Evolutionary conservation across 768 basidiomycete genomes (phyloP), one percentile per base, ranked within the genome.

Genomic region (Boletus barrowsii): DNA sequence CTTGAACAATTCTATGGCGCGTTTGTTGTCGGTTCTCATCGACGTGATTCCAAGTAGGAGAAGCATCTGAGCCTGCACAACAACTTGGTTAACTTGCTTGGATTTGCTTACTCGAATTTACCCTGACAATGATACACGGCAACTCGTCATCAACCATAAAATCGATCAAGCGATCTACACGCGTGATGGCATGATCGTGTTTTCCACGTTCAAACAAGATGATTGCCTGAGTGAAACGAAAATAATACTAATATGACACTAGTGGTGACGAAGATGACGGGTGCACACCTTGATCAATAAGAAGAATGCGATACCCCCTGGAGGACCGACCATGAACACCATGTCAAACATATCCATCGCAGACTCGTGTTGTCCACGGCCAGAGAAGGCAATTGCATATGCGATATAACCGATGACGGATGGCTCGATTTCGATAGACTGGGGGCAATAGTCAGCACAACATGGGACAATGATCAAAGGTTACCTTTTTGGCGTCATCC

Each of bases 401-500:
- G 60, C 59, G 22, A 62, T 42, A 42, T 61, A 26, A 35, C 51
- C 60, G 4, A 61, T 37, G 2, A 49, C 37, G 0, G 59, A 54
- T 13, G 8, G 33, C 10, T 49, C 42, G 14, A 42, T 8, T 4
- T 58, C 5, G 17, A 51, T 26, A 6, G 60, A 62, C 60, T 42
- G 8, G 4, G n/a, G 24, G 9, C 5, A 2, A 32, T 57, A 26
- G 26, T 26, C 32, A 57, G 29, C 5, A 24, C 8, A 3, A 17
- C 1, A 24, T 9, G 3, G 1, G 20, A 7, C 10, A 6, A 0
- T 0, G 3, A n/a, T n/a, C n/a, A n/a, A 7, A 30, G 3, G 1
- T 32, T 20, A 61, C 59, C 44, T 20, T 17, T 35, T 40, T 59
- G 0, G 52, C 58, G 20, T 59, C 58, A 3, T 49, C 44, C 17